Evolutionary conservation across 2,329 filamentous ascomycete genomes (phyloP), one percentile per base, ranked within the genome.

Genomic region (Chaetomiaceae sp.): DNA sequence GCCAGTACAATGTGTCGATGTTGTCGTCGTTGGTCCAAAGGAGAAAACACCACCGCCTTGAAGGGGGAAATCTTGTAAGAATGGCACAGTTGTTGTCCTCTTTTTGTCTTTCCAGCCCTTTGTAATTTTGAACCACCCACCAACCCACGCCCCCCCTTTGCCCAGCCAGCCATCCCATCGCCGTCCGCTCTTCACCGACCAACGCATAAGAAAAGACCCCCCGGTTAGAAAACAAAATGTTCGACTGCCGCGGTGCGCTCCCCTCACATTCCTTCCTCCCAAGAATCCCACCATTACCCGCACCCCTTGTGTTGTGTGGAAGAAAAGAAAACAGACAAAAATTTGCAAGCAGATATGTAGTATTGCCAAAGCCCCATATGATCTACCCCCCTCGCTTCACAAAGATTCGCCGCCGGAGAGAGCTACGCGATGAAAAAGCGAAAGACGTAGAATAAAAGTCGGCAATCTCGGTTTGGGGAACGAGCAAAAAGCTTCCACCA

Each of bases 321-420:
- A n/a, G n/a, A 24, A 24, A 61, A 62, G 62, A 64, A 66, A 66
- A 60, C 66, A 66, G 59, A 60, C 22, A 48, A 50, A 50, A 68
- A 58, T 64, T 5, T 24, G 22, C 22, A 24, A n/a, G 22, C 22
- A 9, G 9, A 24, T 5, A 24, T 66, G 63, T 66, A 65, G 61
- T 65, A 68, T 65, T 67, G 63, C 65, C 68, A 68, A 69, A 55
- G 60, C 62, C 62, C 63, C 10, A 67, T 62, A 68, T 65, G 62
- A 54, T 56, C 60, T 71, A 29, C 14, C 8, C 27, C 27, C 27
- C 67, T 62, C 58, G 56, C 65, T 65, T 66, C 65, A 65, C 65
- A 65, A 65, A 70, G 66, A 62, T 65, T 62, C 32, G 61, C 60
- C 55, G 51, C 48, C 57, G 57, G 53, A 51, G 41, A 53, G 57